Percentiles rank a stretch among this genome's conserved stretches.
Evolutionary conservation across 2,329 filamentous ascomycete species (phyloP).

Genomic region (Alternaria sp.): DNA sequence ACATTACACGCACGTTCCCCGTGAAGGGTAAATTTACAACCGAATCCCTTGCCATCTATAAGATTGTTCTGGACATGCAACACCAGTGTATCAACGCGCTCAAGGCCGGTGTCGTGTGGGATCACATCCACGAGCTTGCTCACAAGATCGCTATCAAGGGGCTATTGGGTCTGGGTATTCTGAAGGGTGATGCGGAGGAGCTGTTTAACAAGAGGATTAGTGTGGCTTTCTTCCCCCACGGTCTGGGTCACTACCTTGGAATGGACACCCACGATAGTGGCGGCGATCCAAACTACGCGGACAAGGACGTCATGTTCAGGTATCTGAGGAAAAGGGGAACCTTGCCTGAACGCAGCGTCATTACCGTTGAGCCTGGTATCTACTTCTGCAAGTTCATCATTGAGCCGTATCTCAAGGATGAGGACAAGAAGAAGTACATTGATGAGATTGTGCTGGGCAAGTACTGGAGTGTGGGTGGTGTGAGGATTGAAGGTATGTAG

Average conservation of each 20-base stretch:
- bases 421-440: constrained; percentile 69
- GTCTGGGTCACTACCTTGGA: constrained; percentile 61
- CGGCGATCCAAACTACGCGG: constrained; percentile 62
- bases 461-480: constrained; percentile 84
- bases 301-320: constrained; percentile 83
- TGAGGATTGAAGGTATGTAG: constrained; percentile 75
- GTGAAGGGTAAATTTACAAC: constrained; percentile 66
- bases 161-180: constrained; percentile 76
- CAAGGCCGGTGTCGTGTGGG: constrained; percentile 78
- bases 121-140: constrained; percentile 80
- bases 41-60: constrained; percentile 67
- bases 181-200: constrained; percentile 65
- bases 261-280: constrained; percentile 63
- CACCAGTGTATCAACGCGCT: constrained; percentile 75
- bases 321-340: constrained; percentile 82
- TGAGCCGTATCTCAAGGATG: constrained; percentile 71
- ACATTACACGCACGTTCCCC: constrained; percentile 87
- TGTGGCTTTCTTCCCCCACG: constrained; percentile 62
- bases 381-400: constrained; percentile 81
- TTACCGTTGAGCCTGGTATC: constrained; percentile 93
- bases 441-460: constrained; percentile 69
- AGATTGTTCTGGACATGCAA: constrained; percentile 88
- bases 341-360: constrained; percentile 79
- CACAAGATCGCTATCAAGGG: constrained; percentile 85
- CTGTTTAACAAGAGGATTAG: constrained; percentile 57